A percentile compares a stretch with the other conserved stretches of the same genome.
Conservation (phyloP, 2,329 filamentous ascomycete genomes). For the Teratosphaeriaceae sp. region DNA sequence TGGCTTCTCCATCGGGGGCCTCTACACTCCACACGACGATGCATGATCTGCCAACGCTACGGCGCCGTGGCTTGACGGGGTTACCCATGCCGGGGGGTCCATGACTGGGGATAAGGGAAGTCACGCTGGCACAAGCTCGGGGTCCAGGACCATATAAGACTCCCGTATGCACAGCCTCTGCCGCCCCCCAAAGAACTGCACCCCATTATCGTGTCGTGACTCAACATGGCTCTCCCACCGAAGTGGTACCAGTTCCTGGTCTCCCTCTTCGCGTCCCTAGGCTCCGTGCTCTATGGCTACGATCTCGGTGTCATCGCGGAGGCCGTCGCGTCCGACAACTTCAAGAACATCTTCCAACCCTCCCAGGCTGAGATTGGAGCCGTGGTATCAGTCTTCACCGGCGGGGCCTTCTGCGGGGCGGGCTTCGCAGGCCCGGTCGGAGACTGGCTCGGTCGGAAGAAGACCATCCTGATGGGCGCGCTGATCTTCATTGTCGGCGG, state of each 20-base stretch:
- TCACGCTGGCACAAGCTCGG: too few relatives aligned
- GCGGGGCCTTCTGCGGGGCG: constrained; percentile 66
- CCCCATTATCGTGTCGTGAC: too few relatives aligned
- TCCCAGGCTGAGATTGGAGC: constrained; percentile 46
- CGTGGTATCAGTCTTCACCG: constrained; percentile 72
- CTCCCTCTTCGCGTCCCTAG: constrained; percentile 52
- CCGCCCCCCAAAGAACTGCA: too few relatives aligned
- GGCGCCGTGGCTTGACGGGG: too few relatives aligned
- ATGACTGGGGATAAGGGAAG: too few relatives aligned
- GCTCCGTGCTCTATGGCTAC: constrained; percentile 51
- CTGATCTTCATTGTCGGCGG: constrained; percentile 67
- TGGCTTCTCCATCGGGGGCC: too few relatives aligned
- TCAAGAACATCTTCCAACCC: constrained; percentile 36
- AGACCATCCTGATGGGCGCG: constrained; percentile 66
- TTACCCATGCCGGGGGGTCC: too few relatives aligned
- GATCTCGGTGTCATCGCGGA: constrained; percentile 56
- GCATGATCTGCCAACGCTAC: too few relatives aligned
- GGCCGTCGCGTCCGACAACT: constrained; percentile 43
- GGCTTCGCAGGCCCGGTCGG: constrained; percentile 56
- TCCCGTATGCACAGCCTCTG: too few relatives aligned
- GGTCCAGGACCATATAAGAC: too few relatives aligned
- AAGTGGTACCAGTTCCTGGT: constrained; percentile 57
- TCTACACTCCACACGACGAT: too few relatives aligned
- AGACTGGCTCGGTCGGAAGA: constrained; percentile 60
- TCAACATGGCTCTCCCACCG: constrained; percentile 51